A percentile compares a stretch with the other conserved stretches of the same genome.
phyloP scores from a whole-genome alignment of 1,284 basidiomycete genomes.

The Ustilago vetiveriae region DNA sequence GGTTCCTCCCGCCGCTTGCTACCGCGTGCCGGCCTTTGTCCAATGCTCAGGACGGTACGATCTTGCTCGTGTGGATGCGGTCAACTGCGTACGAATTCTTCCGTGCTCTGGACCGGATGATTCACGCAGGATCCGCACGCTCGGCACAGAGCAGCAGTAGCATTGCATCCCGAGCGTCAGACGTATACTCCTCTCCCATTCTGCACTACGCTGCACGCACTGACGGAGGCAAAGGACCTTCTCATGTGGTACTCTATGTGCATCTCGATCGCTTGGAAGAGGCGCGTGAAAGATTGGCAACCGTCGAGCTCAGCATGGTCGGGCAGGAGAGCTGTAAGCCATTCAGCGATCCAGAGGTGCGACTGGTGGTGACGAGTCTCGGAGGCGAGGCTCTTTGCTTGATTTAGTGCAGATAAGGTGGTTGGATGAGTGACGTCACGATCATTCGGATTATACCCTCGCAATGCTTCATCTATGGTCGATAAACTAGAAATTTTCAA shows the following conservation, averaged over 20 bases:
- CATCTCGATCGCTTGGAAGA: slow-evolving; percentile 25
- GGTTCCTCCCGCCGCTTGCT: slow-evolving; percentile 10
- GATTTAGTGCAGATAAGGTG: neutral
- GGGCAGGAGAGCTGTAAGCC: slow-evolving; percentile 6
- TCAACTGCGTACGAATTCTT: slow-evolving; percentile 25
- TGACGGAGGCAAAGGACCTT: neutral
- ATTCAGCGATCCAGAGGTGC: slow-evolving; percentile 17
- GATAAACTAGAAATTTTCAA: no score
- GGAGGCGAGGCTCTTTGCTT: slow-evolving; percentile 24
- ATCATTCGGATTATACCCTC: neutral
- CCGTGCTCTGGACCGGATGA: slow-evolving; percentile 14
- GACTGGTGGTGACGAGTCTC: slow-evolving; percentile 24
- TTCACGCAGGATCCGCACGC: slow-evolving; percentile 7
- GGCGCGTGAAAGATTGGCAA: slow-evolving; percentile 13
- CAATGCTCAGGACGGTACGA: neutral
- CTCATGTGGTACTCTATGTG: slow-evolving; percentile 28
- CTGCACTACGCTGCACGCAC: slow-evolving; percentile 25
- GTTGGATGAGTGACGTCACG: neutral
- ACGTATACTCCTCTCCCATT: slow-evolving; percentile 22
- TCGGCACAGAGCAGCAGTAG: neutral
- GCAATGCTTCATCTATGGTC: neutral
- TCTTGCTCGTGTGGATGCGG: slow-evolving; percentile 26
- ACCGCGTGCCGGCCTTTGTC: neutral
- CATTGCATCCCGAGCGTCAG: neutral
- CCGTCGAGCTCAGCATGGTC: slow-evolving; percentile 8